phyloP scores from a whole-genome alignment of 129 eudicot species.

The Cynara cardunculus region DNA sequence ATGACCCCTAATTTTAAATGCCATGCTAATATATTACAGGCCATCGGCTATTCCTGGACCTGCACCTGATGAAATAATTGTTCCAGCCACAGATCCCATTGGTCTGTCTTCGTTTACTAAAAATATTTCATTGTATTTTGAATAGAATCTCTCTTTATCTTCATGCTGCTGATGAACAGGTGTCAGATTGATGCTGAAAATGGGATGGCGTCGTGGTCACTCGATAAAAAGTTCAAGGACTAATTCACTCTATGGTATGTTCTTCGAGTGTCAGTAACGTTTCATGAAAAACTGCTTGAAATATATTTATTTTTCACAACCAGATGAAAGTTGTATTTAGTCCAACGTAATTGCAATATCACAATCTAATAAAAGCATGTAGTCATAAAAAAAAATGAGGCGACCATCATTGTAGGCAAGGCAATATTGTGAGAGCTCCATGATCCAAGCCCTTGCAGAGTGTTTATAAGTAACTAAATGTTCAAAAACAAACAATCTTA shows the following conservation, averaged over 20 bases:
- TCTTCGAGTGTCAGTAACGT: constrained; percentile 19
- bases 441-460: background rate
- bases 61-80: constrained; percentile 89
- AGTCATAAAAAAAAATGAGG: constrained; percentile 3
- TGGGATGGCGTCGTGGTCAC: constrained; percentile 99
- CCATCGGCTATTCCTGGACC: constrained; percentile 97
- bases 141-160: constrained; percentile 10
- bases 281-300: constrained; percentile 18
- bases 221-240: constrained; percentile 57
- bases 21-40: constrained; percentile 44
- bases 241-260: constrained; percentile 59
- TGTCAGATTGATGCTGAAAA: constrained; percentile 72
- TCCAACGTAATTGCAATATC: constrained; percentile 1
- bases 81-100: constrained; percentile 81
- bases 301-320: constrained; percentile 3
- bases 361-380: constrained; percentile 2
- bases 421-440: background rate
- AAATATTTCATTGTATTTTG: background rate
- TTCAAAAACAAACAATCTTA: background rate
- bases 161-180: constrained; percentile 45
- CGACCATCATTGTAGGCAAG: constrained; percentile 3
- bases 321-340: background rate
- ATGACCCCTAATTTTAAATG: background rate
- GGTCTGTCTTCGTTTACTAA: constrained; percentile 44
- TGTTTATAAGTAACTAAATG: background rate